Evolutionary conservation across 352 stramenopile genomes (phyloP).

Genomic region (Pythium brachiatum): DNA sequence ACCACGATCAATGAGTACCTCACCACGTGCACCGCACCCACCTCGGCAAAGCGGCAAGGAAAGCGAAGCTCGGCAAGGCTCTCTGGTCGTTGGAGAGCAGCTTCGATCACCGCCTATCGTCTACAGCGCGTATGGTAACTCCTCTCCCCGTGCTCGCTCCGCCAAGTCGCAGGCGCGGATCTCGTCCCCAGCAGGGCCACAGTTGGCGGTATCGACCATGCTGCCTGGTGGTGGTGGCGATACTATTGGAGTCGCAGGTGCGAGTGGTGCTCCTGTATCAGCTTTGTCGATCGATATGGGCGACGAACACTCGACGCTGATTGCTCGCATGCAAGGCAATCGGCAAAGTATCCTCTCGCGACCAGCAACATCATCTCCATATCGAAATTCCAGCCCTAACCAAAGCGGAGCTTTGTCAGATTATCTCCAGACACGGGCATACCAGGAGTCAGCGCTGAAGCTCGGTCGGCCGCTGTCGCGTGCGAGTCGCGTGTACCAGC

Average conservation of each 20-base stretch:
- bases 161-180: background rate
- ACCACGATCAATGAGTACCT: background rate
- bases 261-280: background rate
- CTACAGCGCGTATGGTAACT: background rate
- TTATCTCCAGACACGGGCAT: slow-evolving; percentile 11
- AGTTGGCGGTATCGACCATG: background rate
- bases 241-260: background rate
- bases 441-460: slow-evolving; percentile 13
- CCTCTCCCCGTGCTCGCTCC: slow-evolving; percentile 9
- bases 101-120: background rate
- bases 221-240: background rate
- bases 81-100: slow-evolving; percentile 5
- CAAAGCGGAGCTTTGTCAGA: background rate
- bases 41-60: slow-evolving; percentile 7
- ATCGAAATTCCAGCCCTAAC: background rate
- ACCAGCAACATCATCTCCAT: slow-evolving; percentile 8
- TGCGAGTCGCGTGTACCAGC: slow-evolving; percentile 8
- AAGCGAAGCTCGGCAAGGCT: slow-evolving; percentile 9
- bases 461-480: slow-evolving; percentile 10
- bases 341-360: slow-evolving; percentile 14
- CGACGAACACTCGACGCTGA: background rate
- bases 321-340: slow-evolving; percentile 1
- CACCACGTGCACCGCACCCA: slow-evolving; percentile 2
- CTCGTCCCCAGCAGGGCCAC: background rate
- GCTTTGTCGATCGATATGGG: background rate